Conservation (phyloP, 1,284 basidiomycete species). For the Austroboletus novae-zelandiae region DNA sequence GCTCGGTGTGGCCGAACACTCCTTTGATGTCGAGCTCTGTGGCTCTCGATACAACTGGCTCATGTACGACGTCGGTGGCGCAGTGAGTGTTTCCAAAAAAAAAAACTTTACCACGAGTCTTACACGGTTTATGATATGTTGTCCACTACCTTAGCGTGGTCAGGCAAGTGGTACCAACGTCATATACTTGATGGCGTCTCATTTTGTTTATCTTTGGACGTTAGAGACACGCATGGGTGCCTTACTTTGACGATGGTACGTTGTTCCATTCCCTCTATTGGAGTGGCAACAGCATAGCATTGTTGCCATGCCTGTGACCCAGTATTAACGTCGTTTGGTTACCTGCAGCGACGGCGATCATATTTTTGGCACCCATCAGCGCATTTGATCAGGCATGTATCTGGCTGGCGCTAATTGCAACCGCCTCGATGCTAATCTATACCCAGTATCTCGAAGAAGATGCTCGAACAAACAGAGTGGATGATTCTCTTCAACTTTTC, state of each 20-base stretch:
- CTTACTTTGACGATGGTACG: slow-evolving; percentile 79
- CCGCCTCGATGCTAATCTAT: slow-evolving; percentile 10
- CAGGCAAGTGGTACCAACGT: slow-evolving; percentile 39
- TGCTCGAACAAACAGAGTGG: slow-evolving; percentile 69
- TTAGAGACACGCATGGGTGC: slow-evolving; percentile 75
- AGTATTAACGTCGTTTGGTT: slow-evolving; percentile 8
- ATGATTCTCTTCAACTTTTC: slow-evolving; percentile 78
- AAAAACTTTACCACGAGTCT: background rate
- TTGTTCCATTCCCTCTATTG: slow-evolving; percentile 9
- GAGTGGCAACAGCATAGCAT: slow-evolving; percentile 16
- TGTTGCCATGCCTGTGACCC: slow-evolving; percentile 8
- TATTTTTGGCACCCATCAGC: slow-evolving; percentile 76
- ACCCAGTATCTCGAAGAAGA: slow-evolving; percentile 77
- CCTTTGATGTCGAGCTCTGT: slow-evolving; percentile 63
- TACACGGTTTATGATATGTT: slow-evolving; percentile 4
- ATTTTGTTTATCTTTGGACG: slow-evolving; percentile 13
- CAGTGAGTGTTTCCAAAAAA: slow-evolving; percentile 44
- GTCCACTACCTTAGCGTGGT: slow-evolving; percentile 41
- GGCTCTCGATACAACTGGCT: slow-evolving; percentile 67
- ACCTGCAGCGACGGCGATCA: slow-evolving; percentile 62
- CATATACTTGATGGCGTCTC: slow-evolving; percentile 19
- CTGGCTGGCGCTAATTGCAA: slow-evolving; percentile 4
- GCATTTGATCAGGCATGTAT: slow-evolving; percentile 72
- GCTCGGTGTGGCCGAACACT: slow-evolving; percentile 72
- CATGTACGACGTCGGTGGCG: slow-evolving; percentile 78